Conservation (phyloP, 768 basidiomycete genomes). For the Rhodotorula diobovata region DNA sequence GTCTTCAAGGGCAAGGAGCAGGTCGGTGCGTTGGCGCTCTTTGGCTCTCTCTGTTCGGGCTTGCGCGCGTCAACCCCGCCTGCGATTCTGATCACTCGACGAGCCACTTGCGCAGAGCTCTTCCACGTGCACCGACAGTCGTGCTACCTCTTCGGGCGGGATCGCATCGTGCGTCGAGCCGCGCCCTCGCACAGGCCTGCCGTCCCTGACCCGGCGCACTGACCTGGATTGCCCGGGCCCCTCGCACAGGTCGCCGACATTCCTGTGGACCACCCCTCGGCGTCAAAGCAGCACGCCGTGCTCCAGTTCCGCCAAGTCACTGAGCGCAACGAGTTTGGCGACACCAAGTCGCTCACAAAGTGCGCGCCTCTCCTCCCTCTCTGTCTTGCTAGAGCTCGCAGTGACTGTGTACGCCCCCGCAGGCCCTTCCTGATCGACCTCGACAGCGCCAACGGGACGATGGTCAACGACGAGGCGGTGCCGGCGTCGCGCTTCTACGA, state of each 20-base stretch:
- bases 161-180: conserved; percentile 63
- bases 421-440: conserved; percentile 97
- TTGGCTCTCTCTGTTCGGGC: too few species aligned
- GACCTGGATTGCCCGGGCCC: background rate
- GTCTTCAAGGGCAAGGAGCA: conserved; percentile 95
- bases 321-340: conserved; percentile 83
- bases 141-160: conserved; percentile 87
- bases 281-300: conserved; percentile 96
- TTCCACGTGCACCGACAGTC: conserved; percentile 91
- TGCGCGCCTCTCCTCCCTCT: conserved; percentile 50
- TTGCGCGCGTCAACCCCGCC: background rate
- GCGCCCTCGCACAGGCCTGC: too few species aligned
- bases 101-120: conserved; percentile 58
- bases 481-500: conserved; percentile 85
- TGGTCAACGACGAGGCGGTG: conserved; percentile 79
- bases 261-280: conserved; percentile 88
- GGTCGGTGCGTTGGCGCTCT: conserved; percentile 60
- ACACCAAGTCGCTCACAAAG: conserved; percentile 74
- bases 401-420: background rate
- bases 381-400: background rate
- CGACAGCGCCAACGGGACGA: conserved; percentile 94
- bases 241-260: conserved; percentile 56
- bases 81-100: background rate
- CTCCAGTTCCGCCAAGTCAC: conserved; percentile 89
- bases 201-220: background rate